Evolutionary conservation across 2,329 filamentous ascomycete species (phyloP), one percentile per base, ranked within the genome.

Genomic region (Talaromyces funiculosus): DNA sequence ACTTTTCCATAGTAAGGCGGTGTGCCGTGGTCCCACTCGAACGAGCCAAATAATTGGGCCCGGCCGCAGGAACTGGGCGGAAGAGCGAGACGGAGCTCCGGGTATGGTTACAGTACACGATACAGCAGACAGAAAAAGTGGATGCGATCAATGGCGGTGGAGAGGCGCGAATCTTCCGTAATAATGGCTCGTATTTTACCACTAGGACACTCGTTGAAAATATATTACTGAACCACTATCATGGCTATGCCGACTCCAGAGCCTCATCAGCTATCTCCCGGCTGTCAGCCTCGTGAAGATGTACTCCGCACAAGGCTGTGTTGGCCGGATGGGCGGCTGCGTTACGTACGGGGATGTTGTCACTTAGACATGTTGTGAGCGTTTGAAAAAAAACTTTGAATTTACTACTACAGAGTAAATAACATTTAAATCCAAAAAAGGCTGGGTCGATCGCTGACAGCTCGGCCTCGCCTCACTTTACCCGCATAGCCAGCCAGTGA

Each of bases 31-130:
- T 51, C 26, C 45, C 47, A 51, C 43, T 18, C 14, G 24, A 31
- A 7, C 24, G 43, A 47, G 24, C 26, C 45, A 51, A 51, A 51
- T 51, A 33, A 51, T 33, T 51, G 47, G 47, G 47, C 29, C 47
- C n/a, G 47, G 47, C 47, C 29, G 47, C 47, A 51, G 47, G 47
- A 51, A 51, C 47, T 51, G 47, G n/a, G 47, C 26, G 47, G 47
- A 35, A 51, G 20, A 31, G 26, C 7, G 24, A 49, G 9, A 51
- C 9, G 9, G 8, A 51, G 47, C 14, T 29, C 47, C 29, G 47
- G 33, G 45, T 51, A 35, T 51, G 2, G n/a, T 33, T 20, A 20
- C 47, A 22, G 29, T 51, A 51, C 29, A 29, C 7, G 2, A 6
- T 18, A 49, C 24, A 33, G 43, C 16, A n/a, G 43, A 31, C 3